phyloP scores from a whole-genome alignment of 2,329 filamentous ascomycete species.

The Aspergillus arachidicola region DNA sequence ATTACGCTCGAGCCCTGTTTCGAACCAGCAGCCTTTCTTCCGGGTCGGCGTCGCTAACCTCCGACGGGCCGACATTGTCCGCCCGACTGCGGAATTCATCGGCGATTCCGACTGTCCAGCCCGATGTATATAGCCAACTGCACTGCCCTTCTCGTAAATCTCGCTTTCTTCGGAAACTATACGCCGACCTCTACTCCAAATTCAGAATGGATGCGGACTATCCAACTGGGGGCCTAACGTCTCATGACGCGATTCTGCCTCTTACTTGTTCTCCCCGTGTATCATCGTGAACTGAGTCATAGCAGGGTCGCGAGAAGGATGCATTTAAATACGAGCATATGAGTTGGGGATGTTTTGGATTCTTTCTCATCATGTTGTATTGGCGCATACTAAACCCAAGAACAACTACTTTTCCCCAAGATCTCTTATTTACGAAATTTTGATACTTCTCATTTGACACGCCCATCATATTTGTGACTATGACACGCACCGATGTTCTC shows the following conservation, averaged over 20 bases:
- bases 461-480: background rate
- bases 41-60: background rate
- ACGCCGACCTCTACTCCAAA: background rate
- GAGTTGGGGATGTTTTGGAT: too few relatives aligned
- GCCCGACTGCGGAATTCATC: background rate
- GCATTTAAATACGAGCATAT: background rate
- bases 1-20: background rate
- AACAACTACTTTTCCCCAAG: background rate
- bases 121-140: background rate
- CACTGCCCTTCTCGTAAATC: background rate
- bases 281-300: background rate
- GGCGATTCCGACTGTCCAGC: background rate
- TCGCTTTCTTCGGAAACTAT: background rate
- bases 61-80: background rate
- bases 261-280: too few relatives aligned
- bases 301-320: background rate
- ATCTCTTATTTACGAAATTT: too few relatives aligned
- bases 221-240: background rate
- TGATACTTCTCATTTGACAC: background rate
- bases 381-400: background rate
- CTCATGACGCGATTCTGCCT: background rate
- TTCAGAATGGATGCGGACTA: background rate
- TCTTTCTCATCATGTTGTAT: background rate
- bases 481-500: constrained; percentile 34
- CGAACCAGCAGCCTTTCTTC: background rate